Conservation (phyloP, 1,284 basidiomycete genomes). For the Ustilago shanxiensis region DNA sequence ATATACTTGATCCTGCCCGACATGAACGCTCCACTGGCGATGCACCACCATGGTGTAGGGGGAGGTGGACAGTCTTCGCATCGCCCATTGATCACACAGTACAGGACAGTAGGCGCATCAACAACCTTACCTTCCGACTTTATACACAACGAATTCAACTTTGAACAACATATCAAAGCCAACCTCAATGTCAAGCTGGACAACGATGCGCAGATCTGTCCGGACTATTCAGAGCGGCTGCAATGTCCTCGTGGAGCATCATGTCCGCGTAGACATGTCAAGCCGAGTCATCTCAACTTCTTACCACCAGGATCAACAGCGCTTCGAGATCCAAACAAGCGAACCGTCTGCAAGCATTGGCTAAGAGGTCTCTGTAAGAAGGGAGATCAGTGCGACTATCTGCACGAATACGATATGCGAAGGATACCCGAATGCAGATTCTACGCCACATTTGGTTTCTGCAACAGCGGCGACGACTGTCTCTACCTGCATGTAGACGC, state of each 20-base stretch:
- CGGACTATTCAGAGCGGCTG: slow-evolving; percentile 47
- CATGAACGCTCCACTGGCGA: slow-evolving; percentile 37
- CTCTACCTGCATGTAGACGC: slow-evolving; percentile 98
- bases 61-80: slow-evolving; percentile 21
- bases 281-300: slow-evolving; percentile 50
- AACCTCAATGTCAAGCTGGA: slow-evolving; percentile 90
- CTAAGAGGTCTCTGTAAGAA: slow-evolving; percentile 98
- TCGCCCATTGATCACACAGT: slow-evolving; percentile 40
- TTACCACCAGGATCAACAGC: slow-evolving; percentile 29
- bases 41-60: slow-evolving; percentile 23
- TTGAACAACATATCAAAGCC: slow-evolving; percentile 86
- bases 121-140: slow-evolving; percentile 75
- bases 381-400: slow-evolving; percentile 96
- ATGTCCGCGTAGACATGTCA: slow-evolving; percentile 58
- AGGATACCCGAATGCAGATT: slow-evolving; percentile 99
- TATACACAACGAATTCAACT: slow-evolving; percentile 88
- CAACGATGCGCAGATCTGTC: slow-evolving; percentile 77
- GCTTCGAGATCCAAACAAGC: slow-evolving; percentile 73
- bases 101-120: slow-evolving; percentile 26
- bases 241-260: slow-evolving; percentile 49
- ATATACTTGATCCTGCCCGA: background rate
- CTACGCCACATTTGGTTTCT: slow-evolving; percentile 98
- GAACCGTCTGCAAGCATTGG: slow-evolving; percentile 96
- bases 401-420: slow-evolving; percentile 97
- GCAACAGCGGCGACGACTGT: slow-evolving; percentile 97